Percentiles rank a stretch among this genome's conserved stretches.
These are phyloP conservation scores for Parathielavia appendiculata DNA, from an alignment of 495 filamentous ascomycete species.

Conservation along the genomic window DNA sequence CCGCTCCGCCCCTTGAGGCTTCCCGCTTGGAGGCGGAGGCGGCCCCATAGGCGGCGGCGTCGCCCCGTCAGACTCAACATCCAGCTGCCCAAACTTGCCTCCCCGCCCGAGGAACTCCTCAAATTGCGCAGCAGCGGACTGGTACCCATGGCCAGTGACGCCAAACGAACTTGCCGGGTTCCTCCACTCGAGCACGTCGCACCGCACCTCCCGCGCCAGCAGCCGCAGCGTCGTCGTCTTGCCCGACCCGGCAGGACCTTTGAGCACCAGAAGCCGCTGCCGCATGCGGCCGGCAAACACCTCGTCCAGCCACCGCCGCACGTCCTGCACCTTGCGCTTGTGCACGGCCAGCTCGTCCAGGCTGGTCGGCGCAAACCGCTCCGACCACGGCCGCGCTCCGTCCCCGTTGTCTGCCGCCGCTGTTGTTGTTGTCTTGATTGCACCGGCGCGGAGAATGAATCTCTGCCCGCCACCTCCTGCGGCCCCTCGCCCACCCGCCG, in stretches of 20 bases:
- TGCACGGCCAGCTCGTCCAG: conserved; percentile 87
- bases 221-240: conserved; percentile 83
- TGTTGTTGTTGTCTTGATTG: background rate
- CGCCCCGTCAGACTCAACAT: conserved; percentile 44
- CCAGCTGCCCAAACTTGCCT: conserved; percentile 71
- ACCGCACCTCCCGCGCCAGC: conserved; percentile 64
- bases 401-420: conserved; percentile 23
- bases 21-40: background rate
- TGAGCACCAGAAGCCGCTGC: conserved; percentile 74
- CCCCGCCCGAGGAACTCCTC: conserved; percentile 83
- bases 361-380: conserved; percentile 67
- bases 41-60: conserved; percentile 19
- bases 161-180: conserved; percentile 65
- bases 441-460: conserved; percentile 31
- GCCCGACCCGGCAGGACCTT: conserved; percentile 85
- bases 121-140: conserved; percentile 69
- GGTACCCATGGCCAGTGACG: conserved; percentile 45
- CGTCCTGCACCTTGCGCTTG: conserved; percentile 86
- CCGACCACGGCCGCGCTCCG: conserved; percentile 72
- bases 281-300: conserved; percentile 59
- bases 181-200: conserved; percentile 82
- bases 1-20: conserved; percentile 22
- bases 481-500: background rate
- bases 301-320: conserved; percentile 71
- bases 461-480: conserved; percentile 26